Percentiles rank a stretch among this genome's conserved stretches.
Conservation (phyloP, 306 rosid species). For the Rosa chinensis region DNA sequence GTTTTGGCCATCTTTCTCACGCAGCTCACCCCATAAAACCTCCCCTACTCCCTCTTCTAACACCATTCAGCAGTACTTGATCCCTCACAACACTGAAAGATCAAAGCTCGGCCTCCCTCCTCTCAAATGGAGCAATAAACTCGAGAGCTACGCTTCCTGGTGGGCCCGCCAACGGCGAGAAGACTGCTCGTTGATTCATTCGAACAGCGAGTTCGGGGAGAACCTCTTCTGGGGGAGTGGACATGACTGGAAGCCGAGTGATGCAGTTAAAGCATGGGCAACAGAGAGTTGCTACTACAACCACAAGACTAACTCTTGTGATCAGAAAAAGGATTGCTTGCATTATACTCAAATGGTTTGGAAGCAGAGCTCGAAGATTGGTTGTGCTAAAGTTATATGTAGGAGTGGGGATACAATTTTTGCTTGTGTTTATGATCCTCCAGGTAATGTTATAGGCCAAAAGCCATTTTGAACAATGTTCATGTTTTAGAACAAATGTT, state of each 20-base stretch:
- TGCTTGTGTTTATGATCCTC: constrained; percentile 32
- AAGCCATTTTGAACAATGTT: constrained; percentile 24
- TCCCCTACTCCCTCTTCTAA: background rate
- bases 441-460: constrained; percentile 32
- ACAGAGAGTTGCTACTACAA: constrained; percentile 27
- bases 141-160: constrained; percentile 18
- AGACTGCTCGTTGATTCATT: constrained; percentile 36
- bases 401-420: constrained; percentile 23
- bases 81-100: constrained; percentile 31
- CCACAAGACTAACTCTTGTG: constrained; percentile 22
- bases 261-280: constrained; percentile 36
- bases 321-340: constrained; percentile 25
- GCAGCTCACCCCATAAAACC: background rate
- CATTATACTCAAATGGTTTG: constrained; percentile 38
- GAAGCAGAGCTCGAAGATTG: constrained; percentile 21
- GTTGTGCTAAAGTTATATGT: constrained; percentile 33
- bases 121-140: constrained; percentile 29
- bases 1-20: constrained; percentile 16
- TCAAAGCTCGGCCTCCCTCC: constrained; percentile 38
- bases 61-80: constrained; percentile 20
- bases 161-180: constrained; percentile 29
- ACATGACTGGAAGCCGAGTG: constrained; percentile 29
- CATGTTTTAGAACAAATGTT: background rate
- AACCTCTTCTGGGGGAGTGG: constrained; percentile 40
- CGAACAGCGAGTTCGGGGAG: constrained; percentile 29